Evolutionary conservation across 345 rosid genomes (phyloP), one percentile per base, ranked within the genome.

Genomic region (Melastoma malabathricum): DNA sequence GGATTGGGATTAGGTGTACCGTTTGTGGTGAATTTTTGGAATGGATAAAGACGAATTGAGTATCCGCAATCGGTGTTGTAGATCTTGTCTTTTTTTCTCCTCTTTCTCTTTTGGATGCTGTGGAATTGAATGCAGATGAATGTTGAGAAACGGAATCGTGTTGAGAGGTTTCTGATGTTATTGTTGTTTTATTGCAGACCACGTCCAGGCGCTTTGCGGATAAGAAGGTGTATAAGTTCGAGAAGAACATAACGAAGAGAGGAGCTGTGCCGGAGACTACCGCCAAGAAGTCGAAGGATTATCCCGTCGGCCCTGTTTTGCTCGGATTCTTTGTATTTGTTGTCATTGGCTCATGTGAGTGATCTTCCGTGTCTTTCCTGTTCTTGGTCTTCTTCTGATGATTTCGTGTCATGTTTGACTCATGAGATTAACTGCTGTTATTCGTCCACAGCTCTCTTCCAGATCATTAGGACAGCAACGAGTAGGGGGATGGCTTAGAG

Each of bases 241-340:
- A 84, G 67, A 87, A 81, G 84, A 84, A 83, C 78, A 81, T 88
- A 5, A 61, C 59, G 2, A 83, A 73, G 60, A 81, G 97, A 78
- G 97, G 97, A 12, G 64, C 81, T 49, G 94, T 84, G 48, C 86
- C 88, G n/a, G 98, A 82, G 55, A 77, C 94, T 43, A 59, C 77
- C 61, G 59, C 82, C 25, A 84, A 84, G 66, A 87, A 87, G 74
- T 83, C 82, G 34, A 92, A 79, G 64, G 90, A 83, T 63, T 92
- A 87, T 64, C 89, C 98, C 0, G 90, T 92, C 6, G 94, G 95
- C 25, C 97, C 98, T 1, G 20, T 92, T 52, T 65, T 92, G 13
- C 86, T 87, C 23, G 98, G 97, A 10, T 92, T 88, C 84, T 92
- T 92, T 57, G 52, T 88, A 13, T 92, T 92, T 22, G 94, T 92